Conservation (phyloP, 2,329 filamentous ascomycete species). For the Cercospora berteroae region DNA sequence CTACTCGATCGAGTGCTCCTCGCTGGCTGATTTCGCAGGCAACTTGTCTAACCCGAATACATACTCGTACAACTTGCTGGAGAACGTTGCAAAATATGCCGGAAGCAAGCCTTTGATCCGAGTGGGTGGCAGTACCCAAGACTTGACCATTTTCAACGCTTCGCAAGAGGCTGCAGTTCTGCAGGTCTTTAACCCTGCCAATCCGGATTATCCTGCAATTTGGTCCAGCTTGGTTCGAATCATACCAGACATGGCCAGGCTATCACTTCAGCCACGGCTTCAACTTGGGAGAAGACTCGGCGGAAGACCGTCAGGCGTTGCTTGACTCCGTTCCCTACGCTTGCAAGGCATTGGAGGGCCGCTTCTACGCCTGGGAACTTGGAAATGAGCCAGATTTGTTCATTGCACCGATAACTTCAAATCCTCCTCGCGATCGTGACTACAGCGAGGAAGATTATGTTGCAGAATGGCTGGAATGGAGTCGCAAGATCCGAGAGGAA, state of each 20-base stretch:
- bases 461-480: conserved; percentile 58
- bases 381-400: conserved; percentile 65
- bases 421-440: conserved; percentile 44
- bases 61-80: conserved; percentile 60
- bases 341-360: conserved; percentile 56
- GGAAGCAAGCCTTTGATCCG: conserved; percentile 60
- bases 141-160: conserved; percentile 60
- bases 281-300: conserved; percentile 56
- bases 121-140: conserved; percentile 65
- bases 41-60: conserved; percentile 56
- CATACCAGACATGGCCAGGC: conserved; percentile 57
- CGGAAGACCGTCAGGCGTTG: conserved; percentile 52
- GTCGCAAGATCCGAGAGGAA: conserved; percentile 48
- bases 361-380: conserved; percentile 59
- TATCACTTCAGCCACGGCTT: conserved; percentile 62
- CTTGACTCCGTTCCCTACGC: conserved; percentile 55
- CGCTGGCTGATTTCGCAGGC: conserved; percentile 55
- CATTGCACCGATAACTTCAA: conserved; percentile 51
- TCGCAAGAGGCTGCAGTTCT: conserved; percentile 52
- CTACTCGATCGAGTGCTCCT: conserved; percentile 53
- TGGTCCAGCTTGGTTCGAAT: conserved; percentile 62
- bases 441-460: conserved; percentile 59
- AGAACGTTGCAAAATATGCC: conserved; percentile 54
- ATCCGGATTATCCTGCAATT: conserved; percentile 61
- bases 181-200: conserved; percentile 51